phyloP scores from a whole-genome alignment of 1,284 basidiomycete genomes.

The Polyporus tsugae region DNA sequence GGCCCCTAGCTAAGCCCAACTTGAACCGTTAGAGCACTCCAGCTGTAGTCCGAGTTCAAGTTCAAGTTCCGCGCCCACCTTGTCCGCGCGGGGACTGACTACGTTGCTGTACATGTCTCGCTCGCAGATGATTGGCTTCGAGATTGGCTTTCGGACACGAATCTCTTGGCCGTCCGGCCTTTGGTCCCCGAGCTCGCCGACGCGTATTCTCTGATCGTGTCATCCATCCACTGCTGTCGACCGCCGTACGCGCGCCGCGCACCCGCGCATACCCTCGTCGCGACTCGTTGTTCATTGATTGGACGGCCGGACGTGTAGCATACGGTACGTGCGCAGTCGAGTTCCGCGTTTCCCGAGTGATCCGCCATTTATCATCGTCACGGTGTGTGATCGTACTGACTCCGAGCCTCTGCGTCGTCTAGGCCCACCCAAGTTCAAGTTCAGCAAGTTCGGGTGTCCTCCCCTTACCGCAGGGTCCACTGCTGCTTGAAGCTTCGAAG shows the following conservation, averaged over 20 bases:
- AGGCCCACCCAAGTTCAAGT: background rate
- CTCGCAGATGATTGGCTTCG: background rate
- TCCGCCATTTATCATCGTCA: slow-evolving; percentile 1
- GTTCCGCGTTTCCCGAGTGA: background rate
- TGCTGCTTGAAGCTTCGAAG: background rate
- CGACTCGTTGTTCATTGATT: background rate
- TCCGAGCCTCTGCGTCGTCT: background rate
- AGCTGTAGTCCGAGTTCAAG: no score
- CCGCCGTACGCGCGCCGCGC: no score
- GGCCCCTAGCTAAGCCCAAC: background rate
- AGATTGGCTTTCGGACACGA: slow-evolving; percentile 4
- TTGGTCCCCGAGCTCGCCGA: background rate
- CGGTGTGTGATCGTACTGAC: slow-evolving; percentile 1
- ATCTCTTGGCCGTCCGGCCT: background rate
- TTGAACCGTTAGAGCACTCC: no score
- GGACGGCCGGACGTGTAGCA: no score
- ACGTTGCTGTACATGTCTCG: background rate
- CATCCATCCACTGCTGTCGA: background rate
- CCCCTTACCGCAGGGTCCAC: slow-evolving; percentile 4
- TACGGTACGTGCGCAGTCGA: background rate
- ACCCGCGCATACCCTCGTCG: no score
- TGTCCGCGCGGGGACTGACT: no score
- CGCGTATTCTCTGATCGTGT: background rate
- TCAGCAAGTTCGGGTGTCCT: no score
- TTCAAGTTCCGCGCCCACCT: background rate